These are phyloP conservation scores for Phaseolus coccineus DNA, from an alignment of 331 rosid genomes.

Conservation along the genomic window DNA sequence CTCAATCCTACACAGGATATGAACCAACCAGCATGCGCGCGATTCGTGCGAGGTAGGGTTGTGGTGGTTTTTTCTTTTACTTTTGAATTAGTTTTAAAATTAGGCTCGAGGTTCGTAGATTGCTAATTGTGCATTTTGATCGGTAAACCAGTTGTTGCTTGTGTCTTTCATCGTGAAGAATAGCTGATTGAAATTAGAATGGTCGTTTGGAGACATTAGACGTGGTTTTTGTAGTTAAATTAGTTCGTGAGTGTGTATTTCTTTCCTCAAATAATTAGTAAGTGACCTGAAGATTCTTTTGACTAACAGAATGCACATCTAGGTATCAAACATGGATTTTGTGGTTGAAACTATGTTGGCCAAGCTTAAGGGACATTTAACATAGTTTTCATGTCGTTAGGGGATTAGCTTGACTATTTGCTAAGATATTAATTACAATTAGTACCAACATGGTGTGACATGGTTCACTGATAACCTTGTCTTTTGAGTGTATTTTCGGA, in stretches of 20 bases:
- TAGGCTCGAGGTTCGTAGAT: not conserved
- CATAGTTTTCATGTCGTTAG: not conserved
- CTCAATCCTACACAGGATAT: conserved; percentile 97
- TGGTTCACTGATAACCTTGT: not conserved
- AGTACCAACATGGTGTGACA: not conserved
- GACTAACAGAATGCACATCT: not conserved
- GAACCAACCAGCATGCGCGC: conserved; percentile 99
- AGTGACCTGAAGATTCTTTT: not conserved
- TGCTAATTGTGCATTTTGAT: not conserved
- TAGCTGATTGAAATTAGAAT: not conserved
- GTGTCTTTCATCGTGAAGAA: not conserved
- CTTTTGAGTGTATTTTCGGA: not conserved
- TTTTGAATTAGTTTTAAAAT: not conserved
- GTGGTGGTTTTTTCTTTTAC: not conserved
- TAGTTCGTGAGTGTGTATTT: not conserved
- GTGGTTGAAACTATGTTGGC: not conserved
- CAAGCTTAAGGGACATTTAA: not conserved
- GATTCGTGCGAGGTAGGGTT: conserved; percentile 83
- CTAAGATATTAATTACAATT: not conserved
- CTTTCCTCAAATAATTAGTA: not conserved
- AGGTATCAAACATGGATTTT: not conserved
- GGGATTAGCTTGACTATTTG: not conserved
- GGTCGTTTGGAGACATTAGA: not conserved
- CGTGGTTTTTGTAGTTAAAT: not conserved
- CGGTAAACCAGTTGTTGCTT: not conserved